Percentiles rank a stretch among this genome's conserved stretches.
phyloP scores from a whole-genome alignment of 2,329 filamentous ascomycete genomes.

The Alternaria novae-zelandiae region DNA sequence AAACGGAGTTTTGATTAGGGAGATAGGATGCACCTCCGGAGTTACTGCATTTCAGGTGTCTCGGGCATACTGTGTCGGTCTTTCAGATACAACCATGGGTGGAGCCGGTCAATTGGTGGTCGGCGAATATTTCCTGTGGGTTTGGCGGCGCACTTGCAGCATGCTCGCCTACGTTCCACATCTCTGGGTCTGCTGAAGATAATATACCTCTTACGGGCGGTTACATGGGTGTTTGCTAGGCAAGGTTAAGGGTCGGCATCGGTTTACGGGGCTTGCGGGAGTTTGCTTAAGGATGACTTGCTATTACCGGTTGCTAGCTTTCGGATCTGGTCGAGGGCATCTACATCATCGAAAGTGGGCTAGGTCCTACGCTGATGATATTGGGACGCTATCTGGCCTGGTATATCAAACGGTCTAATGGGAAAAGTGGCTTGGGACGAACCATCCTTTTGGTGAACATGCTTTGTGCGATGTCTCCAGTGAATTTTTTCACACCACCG shows the following conservation, averaged over 20 bases:
- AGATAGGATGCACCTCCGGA: slow-evolving; percentile 50
- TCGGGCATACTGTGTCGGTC: slow-evolving; percentile 48
- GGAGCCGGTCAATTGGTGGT: slow-evolving; percentile 31
- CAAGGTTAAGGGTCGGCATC: slow-evolving; percentile 32
- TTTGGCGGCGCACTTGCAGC: slow-evolving; percentile 35
- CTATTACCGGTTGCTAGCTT: slow-evolving; percentile 19
- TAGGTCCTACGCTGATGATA: slow-evolving; percentile 24
- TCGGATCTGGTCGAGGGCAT: slow-evolving; percentile 24
- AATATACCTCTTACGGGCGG: slow-evolving; percentile 39
- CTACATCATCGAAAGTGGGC: slow-evolving; percentile 19
- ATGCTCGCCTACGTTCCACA: slow-evolving; percentile 44
- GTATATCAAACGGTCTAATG: slow-evolving; percentile 36
- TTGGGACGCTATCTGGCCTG: slow-evolving; percentile 28
- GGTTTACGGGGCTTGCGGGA: slow-evolving; percentile 31
- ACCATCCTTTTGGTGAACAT: neutral
- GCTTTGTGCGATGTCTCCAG: neutral
- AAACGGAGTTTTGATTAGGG: slow-evolving; percentile 42
- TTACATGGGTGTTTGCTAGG: slow-evolving; percentile 40
- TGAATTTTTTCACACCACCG: neutral
- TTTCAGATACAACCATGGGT: slow-evolving; percentile 38
- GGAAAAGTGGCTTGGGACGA: slow-evolving; percentile 35
- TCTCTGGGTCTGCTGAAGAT: slow-evolving; percentile 36
- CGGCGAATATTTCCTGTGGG: slow-evolving; percentile 44
- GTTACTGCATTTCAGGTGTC: slow-evolving; percentile 54
- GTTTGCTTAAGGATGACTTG: slow-evolving; percentile 31